Base-by-base conservation (phyloP, 805 yeast species). In the Kazachstania bromeliacearum region DNA sequence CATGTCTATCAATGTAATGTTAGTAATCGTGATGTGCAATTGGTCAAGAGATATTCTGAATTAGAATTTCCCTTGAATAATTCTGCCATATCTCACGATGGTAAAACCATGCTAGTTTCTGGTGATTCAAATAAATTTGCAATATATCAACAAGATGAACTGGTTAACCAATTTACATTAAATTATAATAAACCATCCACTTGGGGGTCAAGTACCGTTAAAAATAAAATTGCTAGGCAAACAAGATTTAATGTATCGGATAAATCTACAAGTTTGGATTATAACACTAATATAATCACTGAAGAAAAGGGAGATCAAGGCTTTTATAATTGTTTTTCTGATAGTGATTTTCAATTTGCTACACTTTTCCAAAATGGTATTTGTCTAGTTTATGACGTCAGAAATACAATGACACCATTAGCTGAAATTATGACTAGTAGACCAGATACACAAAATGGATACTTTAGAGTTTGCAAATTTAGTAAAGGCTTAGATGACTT, bases 361-460 rank as follows among this genome's bases (percentile, higher is more conserved):
- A 76, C 83, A 0, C 78, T 87, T 17, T 85, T 85, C 55, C 95
- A 88, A 59, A 87, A 83, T 52, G 97, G 97, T 5, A 63, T 74
- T 15, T 77, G 89, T 41, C 65, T 77, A 43, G 60, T 88, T 7
- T 88, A 78, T 54, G 97, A 88, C 57, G 55, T 82, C 6, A 64
- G 97, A 44, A 78, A 77, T 41, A 54, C 75, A 36, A 48, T 59
- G 2, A 46, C 55, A 7, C 84, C 85, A 4, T 40, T 79, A 12
- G 66, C 69, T 36, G 70, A 68, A 39, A 64, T 81, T 20, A 61
- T 63, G 34, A 77, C 87, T 3, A 78, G 89, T 0, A 63, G 88
- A 43, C 67, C 67, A 31, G 62, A 70, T 25, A 57, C 70, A 4
- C 62, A 66, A 19, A 58, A 61, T 36, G 88, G 89, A 3, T 83